phyloP scores from a whole-genome alignment of 768 basidiomycete species.

The Termitomyces eurrhizus region DNA sequence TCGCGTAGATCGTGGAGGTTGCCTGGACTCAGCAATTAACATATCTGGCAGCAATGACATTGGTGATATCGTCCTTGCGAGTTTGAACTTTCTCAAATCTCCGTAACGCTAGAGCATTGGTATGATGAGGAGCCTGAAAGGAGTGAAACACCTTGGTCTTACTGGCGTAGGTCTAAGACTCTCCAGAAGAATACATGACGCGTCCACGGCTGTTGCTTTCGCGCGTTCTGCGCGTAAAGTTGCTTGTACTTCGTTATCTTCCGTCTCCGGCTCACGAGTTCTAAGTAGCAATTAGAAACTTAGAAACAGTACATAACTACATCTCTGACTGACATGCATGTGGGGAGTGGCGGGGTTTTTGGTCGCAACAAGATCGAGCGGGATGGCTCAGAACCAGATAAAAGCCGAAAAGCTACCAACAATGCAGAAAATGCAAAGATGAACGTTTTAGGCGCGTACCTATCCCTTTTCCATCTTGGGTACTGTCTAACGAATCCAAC shows the following conservation, averaged over 20 bases:
- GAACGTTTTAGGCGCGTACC: not conserved
- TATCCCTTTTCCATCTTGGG: not conserved
- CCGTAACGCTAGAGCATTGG: not conserved
- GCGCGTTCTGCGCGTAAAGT: slow-evolving; percentile 36
- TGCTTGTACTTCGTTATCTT: slow-evolving; percentile 45
- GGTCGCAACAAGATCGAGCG: slow-evolving; percentile 39
- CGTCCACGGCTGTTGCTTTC: slow-evolving; percentile 36
- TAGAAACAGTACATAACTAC: not conserved
- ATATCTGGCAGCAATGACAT: slow-evolving; percentile 18
- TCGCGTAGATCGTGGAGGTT: slow-evolving; percentile 33
- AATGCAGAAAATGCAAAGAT: slow-evolving; percentile 4
- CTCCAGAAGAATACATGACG: slow-evolving; percentile 23
- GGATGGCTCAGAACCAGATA: slow-evolving; percentile 37
- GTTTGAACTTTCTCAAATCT: not conserved
- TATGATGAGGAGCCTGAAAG: not conserved
- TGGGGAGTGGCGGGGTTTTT: slow-evolving; percentile 33
- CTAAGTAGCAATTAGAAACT: slow-evolving; percentile 22
- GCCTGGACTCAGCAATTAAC: slow-evolving; percentile 26
- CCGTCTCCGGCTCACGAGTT: slow-evolving; percentile 43
- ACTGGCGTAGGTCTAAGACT: slow-evolving; percentile 18
- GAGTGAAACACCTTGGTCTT: not conserved
- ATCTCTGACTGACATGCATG: slow-evolving; percentile 26
- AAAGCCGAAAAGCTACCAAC: slow-evolving; percentile 42
- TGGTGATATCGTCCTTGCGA: not conserved
- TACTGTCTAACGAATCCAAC: not conserved